Conservation (phyloP, 169 alveolate genomes). For the Neospora caninum region DNA sequence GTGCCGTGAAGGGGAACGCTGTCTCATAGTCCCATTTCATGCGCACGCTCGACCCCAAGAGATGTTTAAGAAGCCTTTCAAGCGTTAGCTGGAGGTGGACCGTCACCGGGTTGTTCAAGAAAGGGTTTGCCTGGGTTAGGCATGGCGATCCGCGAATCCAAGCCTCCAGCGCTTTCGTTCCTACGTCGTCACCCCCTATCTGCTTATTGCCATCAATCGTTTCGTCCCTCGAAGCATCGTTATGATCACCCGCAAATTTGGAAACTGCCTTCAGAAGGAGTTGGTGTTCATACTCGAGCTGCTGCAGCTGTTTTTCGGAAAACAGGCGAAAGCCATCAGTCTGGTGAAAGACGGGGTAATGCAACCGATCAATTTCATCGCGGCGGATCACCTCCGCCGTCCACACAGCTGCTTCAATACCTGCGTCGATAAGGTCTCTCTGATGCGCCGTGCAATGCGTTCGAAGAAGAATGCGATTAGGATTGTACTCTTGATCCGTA, state of each 20-base stretch:
- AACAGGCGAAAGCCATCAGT: conserved; percentile 80
- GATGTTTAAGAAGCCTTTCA: conserved; percentile 76
- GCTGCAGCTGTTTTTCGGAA: not conserved
- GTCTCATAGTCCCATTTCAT: conserved; percentile 84
- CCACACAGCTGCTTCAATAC: conserved; percentile 70
- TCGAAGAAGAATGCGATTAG: conserved; percentile 66
- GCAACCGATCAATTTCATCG: conserved; percentile 86
- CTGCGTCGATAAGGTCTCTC: conserved; percentile 75
- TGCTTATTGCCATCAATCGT: not conserved
- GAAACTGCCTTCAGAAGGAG: conserved; percentile 21
- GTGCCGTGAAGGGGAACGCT: conserved; percentile 87
- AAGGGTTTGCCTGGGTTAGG: conserved; percentile 60
- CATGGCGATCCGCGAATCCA: conserved; percentile 46
- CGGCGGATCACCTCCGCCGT: conserved; percentile 85
- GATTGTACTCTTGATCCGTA: not conserved
- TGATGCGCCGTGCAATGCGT: conserved; percentile 86
- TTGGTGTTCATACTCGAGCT: conserved; percentile 51
- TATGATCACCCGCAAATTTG: not conserved
- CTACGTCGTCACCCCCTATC: not conserved
- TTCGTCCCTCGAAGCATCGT: not conserved
- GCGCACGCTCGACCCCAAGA: conserved; percentile 77
- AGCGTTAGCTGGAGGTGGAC: conserved; percentile 77
- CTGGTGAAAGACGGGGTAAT: conserved; percentile 89
- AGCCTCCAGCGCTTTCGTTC: not conserved
- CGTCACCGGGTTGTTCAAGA: conserved; percentile 70